A percentile compares a stretch with the other conserved stretches of the same genome.
phyloP scores from a whole-genome alignment of 192 early-diverging fungal genomes.

The Podila minutissima region DNA sequence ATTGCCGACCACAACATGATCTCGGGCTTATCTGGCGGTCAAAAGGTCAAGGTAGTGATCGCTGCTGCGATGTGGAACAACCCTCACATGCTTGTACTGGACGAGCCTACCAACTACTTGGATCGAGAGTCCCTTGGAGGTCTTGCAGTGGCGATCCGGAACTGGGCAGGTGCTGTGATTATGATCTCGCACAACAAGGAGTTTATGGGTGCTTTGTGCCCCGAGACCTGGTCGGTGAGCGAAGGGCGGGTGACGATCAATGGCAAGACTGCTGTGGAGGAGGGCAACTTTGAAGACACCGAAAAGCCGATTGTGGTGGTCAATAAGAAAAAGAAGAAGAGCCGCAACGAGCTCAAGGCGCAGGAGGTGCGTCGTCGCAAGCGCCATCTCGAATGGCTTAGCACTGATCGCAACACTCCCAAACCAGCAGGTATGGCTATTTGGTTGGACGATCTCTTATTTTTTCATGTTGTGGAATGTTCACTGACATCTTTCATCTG shows the following conservation, averaged over 20 bases:
- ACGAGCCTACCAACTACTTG: constrained; percentile 73
- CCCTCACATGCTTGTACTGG: constrained; percentile 85
- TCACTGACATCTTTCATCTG: neutral
- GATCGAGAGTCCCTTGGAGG: constrained; percentile 83
- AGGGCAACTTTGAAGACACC: constrained; percentile 53
- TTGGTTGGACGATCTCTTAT: neutral
- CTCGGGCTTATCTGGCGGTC: constrained; percentile 81
- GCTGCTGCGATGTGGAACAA: constrained; percentile 87
- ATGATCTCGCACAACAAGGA: constrained; percentile 86
- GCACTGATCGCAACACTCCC: constrained; percentile 38
- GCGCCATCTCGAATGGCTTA: constrained; percentile 62
- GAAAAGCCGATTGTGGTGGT: constrained; percentile 58
- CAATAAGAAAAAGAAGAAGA: constrained; percentile 67
- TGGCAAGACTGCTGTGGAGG: constrained; percentile 58
- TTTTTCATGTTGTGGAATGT: neutral
- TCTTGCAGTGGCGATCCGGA: constrained; percentile 76
- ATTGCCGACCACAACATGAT: constrained; percentile 83
- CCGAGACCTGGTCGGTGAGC: constrained; percentile 76
- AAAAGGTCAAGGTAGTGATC: constrained; percentile 90
- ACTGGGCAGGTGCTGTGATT: constrained; percentile 80
- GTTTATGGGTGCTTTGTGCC: constrained; percentile 74
- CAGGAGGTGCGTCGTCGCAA: constrained; percentile 58
- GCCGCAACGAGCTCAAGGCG: constrained; percentile 61
- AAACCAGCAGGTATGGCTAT: constrained; percentile 18
- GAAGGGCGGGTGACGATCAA: constrained; percentile 59